Conservation (phyloP, 805 yeast genomes). For the Nakazawaea sp. region DNA sequence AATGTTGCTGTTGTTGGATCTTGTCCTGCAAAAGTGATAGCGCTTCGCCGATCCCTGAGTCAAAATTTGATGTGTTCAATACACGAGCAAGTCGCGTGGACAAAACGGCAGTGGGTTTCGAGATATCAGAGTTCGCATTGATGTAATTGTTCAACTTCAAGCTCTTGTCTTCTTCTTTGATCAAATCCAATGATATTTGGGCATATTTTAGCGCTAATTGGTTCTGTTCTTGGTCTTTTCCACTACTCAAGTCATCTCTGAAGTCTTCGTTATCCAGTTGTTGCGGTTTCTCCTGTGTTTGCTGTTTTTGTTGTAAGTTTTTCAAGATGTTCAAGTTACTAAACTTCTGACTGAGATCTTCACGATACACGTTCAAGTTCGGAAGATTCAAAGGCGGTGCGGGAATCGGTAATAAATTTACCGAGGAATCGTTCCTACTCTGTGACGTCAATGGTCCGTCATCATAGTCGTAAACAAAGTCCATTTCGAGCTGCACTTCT, state of each 20-base stretch:
- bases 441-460: background rate
- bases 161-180: constrained; percentile 14
- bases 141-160: background rate
- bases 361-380: constrained; percentile 23
- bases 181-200: constrained; percentile 32
- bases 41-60: constrained; percentile 26
- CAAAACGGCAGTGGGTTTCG: constrained; percentile 16
- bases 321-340: constrained; percentile 26
- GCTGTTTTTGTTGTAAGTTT: constrained; percentile 14
- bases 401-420: constrained; percentile 23
- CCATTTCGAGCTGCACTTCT: too few relatives aligned
- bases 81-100: constrained; percentile 44
- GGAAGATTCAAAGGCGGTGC: constrained; percentile 33
- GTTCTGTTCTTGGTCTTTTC: constrained; percentile 8
- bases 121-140: constrained; percentile 1
- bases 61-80: constrained; percentile 36
- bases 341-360: constrained; percentile 29
- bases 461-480: constrained; percentile 8
- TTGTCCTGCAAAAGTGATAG: constrained; percentile 19
- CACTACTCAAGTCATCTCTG: constrained; percentile 8
- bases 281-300: constrained; percentile 5
- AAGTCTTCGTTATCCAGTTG: constrained; percentile 9
- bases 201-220: constrained; percentile 42
- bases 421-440: background rate
- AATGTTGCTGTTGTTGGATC: constrained; percentile 23